These are phyloP conservation scores for Avena insularis DNA, from an alignment of 176 grass and related monocot genomes.

Conservation along the genomic window DNA sequence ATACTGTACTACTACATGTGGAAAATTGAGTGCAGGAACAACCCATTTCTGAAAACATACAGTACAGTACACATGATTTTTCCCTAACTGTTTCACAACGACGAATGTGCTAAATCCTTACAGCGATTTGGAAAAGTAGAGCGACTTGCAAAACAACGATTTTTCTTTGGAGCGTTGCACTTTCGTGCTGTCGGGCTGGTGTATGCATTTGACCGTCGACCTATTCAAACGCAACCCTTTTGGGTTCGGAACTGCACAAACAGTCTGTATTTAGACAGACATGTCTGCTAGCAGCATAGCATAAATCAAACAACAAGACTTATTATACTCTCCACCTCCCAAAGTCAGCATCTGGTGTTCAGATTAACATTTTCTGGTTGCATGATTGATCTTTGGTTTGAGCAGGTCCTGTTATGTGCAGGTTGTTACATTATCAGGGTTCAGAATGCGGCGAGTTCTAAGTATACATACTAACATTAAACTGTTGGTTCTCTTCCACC, in stretches of 20 bases:
- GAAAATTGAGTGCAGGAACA: no score
- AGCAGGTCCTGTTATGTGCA: neutral
- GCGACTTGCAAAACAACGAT: neutral
- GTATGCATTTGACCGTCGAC: conserved; percentile 12
- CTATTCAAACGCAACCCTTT: neutral
- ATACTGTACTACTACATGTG: no score
- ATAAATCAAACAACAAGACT: neutral
- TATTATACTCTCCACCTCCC: neutral
- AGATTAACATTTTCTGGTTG: neutral
- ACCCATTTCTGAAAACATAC: no score
- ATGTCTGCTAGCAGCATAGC: neutral
- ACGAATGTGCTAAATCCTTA: neutral
- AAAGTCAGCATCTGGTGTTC: conserved; percentile 18
- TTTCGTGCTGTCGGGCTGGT: neutral
- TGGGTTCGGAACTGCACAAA: neutral
- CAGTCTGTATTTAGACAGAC: neutral
- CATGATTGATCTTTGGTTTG: conserved; percentile 1
- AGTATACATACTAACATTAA: neutral
- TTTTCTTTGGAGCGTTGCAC: conserved; percentile 6
- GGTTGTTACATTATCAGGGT: neutral
- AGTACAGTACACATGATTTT: no score
- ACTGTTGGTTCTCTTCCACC: conserved; percentile 10
- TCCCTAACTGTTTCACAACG: no score
- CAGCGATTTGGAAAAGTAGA: neutral
- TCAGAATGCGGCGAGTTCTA: neutral